Percentiles rank a stretch among this genome's conserved stretches.
Evolutionary conservation across 192 early-diverging fungal genomes (phyloP).

Genomic region (Entomortierella parvispora): DNA sequence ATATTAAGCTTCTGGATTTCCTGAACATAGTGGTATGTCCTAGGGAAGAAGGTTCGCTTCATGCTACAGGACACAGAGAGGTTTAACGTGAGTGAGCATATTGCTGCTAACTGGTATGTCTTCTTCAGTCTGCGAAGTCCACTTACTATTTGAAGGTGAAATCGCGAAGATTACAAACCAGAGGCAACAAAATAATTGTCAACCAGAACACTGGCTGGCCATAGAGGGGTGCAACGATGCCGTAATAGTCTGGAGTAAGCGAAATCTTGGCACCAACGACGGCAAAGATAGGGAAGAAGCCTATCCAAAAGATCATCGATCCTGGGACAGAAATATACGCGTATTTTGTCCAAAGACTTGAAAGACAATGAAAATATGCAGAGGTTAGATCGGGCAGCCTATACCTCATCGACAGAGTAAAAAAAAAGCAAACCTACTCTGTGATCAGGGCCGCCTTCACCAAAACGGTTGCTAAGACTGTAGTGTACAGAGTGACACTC

Average conservation of each 20-base stretch:
- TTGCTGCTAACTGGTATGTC: too few relatives aligned
- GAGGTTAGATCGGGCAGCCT: too few relatives aligned
- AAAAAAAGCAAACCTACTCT: constrained; percentile 60
- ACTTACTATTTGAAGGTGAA: constrained; percentile 96
- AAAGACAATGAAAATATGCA: background rate
- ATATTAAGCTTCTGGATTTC: constrained; percentile 99
- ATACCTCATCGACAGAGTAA: too few relatives aligned
- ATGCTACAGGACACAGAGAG: constrained; percentile 51
- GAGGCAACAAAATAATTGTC: constrained; percentile 84
- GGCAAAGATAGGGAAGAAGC: constrained; percentile 87
- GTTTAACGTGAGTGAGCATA: background rate
- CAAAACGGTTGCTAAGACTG: constrained; percentile 88
- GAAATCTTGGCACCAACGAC: constrained; percentile 73
- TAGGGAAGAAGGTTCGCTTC: constrained; percentile 80
- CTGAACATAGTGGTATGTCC: constrained; percentile 95
- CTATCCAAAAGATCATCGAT: constrained; percentile 89
- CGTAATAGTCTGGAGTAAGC: constrained; percentile 79
- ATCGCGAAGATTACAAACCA: constrained; percentile 88
- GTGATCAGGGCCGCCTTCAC: constrained; percentile 92
- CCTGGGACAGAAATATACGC: constrained; percentile 92
- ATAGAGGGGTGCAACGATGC: constrained; percentile 73
- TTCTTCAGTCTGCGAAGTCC: too few relatives aligned
- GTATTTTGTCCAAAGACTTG: constrained; percentile 93
- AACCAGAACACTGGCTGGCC: constrained; percentile 87
- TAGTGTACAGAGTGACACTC: constrained; percentile 90